Evolutionary conservation across 768 basidiomycete genomes (phyloP).

Genomic region (Atractiella rhizophila): DNA sequence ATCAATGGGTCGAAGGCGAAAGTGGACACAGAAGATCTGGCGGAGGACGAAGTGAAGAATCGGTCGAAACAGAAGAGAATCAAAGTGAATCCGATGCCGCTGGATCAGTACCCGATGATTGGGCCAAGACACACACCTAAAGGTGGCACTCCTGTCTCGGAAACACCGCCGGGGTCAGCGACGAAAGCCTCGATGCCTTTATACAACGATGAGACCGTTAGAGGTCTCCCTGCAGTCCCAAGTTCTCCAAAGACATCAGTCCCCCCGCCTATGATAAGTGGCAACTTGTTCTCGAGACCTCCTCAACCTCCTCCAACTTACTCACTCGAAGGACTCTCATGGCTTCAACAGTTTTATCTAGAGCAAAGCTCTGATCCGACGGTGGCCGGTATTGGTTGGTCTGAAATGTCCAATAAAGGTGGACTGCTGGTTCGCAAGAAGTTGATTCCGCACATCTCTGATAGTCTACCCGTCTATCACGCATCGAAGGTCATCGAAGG

Average conservation of each 20-base stretch:
- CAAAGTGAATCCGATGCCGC: slow-evolving; percentile 58
- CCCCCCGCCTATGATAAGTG: too few relatives aligned
- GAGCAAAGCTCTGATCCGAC: slow-evolving; percentile 26
- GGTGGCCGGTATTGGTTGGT: slow-evolving; percentile 38
- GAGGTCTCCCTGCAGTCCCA: too few relatives aligned
- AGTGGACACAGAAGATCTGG: slow-evolving; percentile 70
- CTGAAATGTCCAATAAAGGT: slow-evolving; percentile 41
- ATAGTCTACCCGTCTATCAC: slow-evolving; percentile 55
- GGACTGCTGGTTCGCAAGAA: slow-evolving; percentile 51
- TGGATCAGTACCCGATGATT: slow-evolving; percentile 48
- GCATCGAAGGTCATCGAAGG: slow-evolving; percentile 82
- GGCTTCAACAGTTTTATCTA: slow-evolving; percentile 46
- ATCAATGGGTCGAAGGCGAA: slow-evolving; percentile 64
- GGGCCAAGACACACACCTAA: too few relatives aligned
- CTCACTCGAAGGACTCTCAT: slow-evolving; percentile 54
- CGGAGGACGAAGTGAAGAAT: slow-evolving; percentile 59
- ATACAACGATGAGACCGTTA: too few relatives aligned
- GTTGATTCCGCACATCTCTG: slow-evolving; percentile 48
- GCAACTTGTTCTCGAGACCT: slow-evolving; percentile 1
- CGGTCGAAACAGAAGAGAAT: slow-evolving; percentile 61
- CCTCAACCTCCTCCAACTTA: slow-evolving; percentile 39
- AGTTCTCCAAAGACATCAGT: too few relatives aligned
- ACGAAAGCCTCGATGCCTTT: too few relatives aligned
- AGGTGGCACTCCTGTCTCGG: too few relatives aligned
- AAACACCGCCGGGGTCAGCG: too few relatives aligned